Evolutionary conservation across 2,329 filamentous ascomycete species (phyloP).

Genomic region (Penicillium sp.): DNA sequence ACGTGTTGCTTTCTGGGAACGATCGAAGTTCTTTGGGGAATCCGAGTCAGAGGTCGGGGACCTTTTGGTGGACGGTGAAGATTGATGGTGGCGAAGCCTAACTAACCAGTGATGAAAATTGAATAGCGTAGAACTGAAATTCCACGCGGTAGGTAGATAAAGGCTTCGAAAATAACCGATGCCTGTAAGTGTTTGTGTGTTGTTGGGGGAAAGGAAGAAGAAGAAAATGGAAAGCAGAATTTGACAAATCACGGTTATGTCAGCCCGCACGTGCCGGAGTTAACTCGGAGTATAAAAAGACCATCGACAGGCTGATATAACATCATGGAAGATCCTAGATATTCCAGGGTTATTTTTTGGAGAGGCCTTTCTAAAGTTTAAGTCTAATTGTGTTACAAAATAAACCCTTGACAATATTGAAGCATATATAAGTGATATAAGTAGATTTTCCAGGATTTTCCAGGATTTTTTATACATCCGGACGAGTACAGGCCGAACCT

Average conservation of each 20-base stretch:
- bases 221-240: constrained; percentile 25
- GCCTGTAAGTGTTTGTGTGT: constrained; percentile 11
- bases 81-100: constrained; percentile 26
- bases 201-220: constrained; percentile 16
- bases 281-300: constrained; percentile 10
- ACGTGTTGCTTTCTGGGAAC: constrained; percentile 41
- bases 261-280: constrained; percentile 26
- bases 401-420: background rate
- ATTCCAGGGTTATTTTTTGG: background rate
- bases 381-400: background rate
- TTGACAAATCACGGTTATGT: constrained; percentile 27
- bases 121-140: constrained; percentile 12
- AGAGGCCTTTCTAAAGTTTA: background rate
- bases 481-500: background rate
- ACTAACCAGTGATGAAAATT: constrained; percentile 8
- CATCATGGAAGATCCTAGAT: background rate
- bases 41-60: constrained; percentile 26
- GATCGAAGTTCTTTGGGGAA: constrained; percentile 31
- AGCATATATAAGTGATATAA: background rate
- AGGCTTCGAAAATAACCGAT: constrained; percentile 19
- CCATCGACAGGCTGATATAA: background rate
- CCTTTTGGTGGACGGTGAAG: constrained; percentile 10
- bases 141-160: constrained; percentile 17
- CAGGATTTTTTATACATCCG: background rate
- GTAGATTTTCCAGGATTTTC: background rate